Evolutionary conservation across 2,329 filamentous ascomycete genomes (phyloP).

Genomic region (Escovopsis sp.): DNA sequence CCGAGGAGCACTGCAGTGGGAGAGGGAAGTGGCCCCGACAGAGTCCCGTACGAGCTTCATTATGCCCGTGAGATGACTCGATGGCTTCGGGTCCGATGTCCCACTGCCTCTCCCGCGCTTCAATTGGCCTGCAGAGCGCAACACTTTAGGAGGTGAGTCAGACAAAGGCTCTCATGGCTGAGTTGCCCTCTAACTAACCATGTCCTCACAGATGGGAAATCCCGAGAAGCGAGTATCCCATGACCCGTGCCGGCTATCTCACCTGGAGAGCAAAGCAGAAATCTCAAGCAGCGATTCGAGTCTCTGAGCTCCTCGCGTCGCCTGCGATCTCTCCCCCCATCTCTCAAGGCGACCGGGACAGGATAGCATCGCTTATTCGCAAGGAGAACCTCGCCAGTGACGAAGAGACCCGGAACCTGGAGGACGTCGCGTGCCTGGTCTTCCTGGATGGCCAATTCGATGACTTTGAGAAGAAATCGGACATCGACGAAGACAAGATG

Average conservation of each 20-base stretch:
- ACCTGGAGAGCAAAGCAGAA: conserved; percentile 66
- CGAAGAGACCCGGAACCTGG: conserved; percentile 56
- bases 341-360: conserved; percentile 35
- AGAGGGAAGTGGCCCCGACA: conserved; percentile 22
- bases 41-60: conserved; percentile 62
- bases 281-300: conserved; percentile 40
- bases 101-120: conserved; percentile 50
- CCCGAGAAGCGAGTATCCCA: conserved; percentile 56
- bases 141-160: conserved; percentile 52
- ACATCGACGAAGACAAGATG: conserved; percentile 63
- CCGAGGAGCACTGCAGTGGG: conserved; percentile 22
- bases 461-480: conserved; percentile 52
- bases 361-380: conserved; percentile 57
- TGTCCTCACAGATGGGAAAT: conserved; percentile 53
- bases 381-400: conserved; percentile 56
- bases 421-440: conserved; percentile 76
- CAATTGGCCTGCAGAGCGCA: conserved; percentile 69
- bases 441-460: conserved; percentile 83
- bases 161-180: neutral
- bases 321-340: conserved; percentile 23
- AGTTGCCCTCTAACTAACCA: neutral
- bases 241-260: conserved; percentile 62
- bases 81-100: conserved; percentile 49
- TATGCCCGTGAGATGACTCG: conserved; percentile 68
- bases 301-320: conserved; percentile 38